A percentile compares a stretch with the other conserved stretches of the same genome.
phyloP scores from a whole-genome alignment of 768 basidiomycete species.

The Arthromyces matolae region DNA sequence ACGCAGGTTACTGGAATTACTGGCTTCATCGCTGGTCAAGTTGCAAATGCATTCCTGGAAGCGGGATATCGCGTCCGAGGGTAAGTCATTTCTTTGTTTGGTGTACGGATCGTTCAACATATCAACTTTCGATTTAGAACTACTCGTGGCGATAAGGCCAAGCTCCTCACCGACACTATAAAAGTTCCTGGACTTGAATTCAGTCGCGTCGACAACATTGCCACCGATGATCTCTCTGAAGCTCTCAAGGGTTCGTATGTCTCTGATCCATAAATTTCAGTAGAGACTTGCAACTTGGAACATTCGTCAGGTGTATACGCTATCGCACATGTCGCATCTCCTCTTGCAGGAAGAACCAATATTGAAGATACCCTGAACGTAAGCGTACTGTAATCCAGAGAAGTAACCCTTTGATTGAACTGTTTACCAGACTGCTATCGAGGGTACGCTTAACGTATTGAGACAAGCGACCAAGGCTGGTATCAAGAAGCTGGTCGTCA shows the following conservation, averaged over 20 bases:
- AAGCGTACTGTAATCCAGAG: neutral
- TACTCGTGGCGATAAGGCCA: conserved; percentile 28
- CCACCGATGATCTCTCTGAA: conserved; percentile 12
- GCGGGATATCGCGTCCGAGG: conserved; percentile 39
- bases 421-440: conserved; percentile 20
- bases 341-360: conserved; percentile 18
- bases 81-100: conserved; percentile 18
- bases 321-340: conserved; percentile 35
- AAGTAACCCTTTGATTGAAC: neutral
- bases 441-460: conserved; percentile 28
- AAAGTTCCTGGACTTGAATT: conserved; percentile 29
- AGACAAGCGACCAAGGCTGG: conserved; percentile 24
- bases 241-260: conserved; percentile 18
- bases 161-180: conserved; percentile 17
- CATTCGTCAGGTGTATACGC: conserved; percentile 36
- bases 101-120: neutral
- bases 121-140: conserved; percentile 30
- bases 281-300: neutral
- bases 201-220: conserved; percentile 19
- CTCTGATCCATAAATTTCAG: too few species aligned
- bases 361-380: conserved; percentile 20
- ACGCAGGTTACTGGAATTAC: conserved; percentile 38
- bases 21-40: conserved; percentile 39
- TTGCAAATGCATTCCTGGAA: conserved; percentile 29
- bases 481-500: conserved; percentile 30